Conservation (phyloP, 805 yeast species). For the Metschnikowia chrysomelidarum region DNA sequence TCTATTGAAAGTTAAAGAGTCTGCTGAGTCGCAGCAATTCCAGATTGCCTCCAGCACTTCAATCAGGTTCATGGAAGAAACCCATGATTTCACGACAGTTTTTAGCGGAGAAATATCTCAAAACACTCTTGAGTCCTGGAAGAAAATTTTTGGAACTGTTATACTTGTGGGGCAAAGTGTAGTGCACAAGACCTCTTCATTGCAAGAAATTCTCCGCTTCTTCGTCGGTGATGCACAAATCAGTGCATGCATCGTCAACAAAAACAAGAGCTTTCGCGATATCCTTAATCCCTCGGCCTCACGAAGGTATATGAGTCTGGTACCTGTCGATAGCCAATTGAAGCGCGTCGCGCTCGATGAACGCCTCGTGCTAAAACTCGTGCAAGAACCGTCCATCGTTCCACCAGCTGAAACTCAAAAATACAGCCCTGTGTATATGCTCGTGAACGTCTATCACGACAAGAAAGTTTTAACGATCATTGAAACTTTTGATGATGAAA, state of each 20-base stretch:
- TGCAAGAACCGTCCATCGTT: slow-evolving; percentile 20
- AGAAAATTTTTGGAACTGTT: slow-evolving; percentile 10
- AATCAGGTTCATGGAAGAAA: slow-evolving; percentile 21
- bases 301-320: slow-evolving; percentile 13
- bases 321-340: slow-evolving; percentile 18
- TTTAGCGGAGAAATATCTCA: slow-evolving; percentile 7
- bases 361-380: slow-evolving; percentile 14
- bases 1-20: slow-evolving; percentile 26
- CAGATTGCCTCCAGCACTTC: slow-evolving; percentile 12
- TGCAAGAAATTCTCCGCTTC: slow-evolving; percentile 19
- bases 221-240: slow-evolving; percentile 17
- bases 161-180: slow-evolving; percentile 14
- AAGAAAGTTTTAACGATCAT: slow-evolving; percentile 23
- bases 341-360: slow-evolving; percentile 10
- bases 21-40: slow-evolving; percentile 11
- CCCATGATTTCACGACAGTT: slow-evolving; percentile 25
- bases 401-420: slow-evolving; percentile 21
- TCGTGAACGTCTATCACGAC: slow-evolving; percentile 23
- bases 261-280: slow-evolving; percentile 26
- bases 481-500: slow-evolving; percentile 33
- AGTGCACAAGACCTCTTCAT: slow-evolving; percentile 32
- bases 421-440: slow-evolving; percentile 28
- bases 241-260: slow-evolving; percentile 30
- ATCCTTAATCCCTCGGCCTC: slow-evolving; percentile 18
- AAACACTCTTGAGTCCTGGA: slow-evolving; percentile 6